A percentile compares a stretch with the other conserved stretches of the same genome.
Conservation (phyloP, 208 protist genomes). For the Lotmaria passim region DNA sequence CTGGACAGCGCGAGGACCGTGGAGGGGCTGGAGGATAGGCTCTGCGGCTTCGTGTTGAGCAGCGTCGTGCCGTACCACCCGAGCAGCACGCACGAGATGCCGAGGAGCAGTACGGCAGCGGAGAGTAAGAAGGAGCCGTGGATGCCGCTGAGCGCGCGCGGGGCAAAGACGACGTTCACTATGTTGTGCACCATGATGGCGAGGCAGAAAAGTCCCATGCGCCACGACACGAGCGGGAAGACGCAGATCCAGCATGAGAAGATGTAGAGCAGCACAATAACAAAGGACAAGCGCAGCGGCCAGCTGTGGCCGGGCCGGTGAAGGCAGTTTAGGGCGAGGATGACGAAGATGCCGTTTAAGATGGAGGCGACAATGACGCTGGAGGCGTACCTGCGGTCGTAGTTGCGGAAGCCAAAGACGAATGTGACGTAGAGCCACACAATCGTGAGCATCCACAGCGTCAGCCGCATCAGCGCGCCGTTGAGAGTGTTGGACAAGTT, state of each 20-base stretch:
- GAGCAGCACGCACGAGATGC: conserved; percentile 57
- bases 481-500: conserved; percentile 48
- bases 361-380: conserved; percentile 46
- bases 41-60: conserved; percentile 40
- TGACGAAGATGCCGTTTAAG: conserved; percentile 41
- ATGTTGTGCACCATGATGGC: conserved; percentile 69
- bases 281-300: conserved; percentile 48
- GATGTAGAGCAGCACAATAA: conserved; percentile 52
- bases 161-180: conserved; percentile 50
- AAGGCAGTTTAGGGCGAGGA: conserved; percentile 50
- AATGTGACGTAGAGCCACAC: conserved; percentile 68
- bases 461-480: conserved; percentile 45
- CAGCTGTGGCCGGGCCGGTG: conserved; percentile 32
- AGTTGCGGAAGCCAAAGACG: conserved; percentile 55
- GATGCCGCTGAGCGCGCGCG: conserved; percentile 48
- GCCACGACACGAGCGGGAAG: conserved; percentile 57
- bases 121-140: conserved; percentile 52
- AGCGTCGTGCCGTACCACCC: conserved; percentile 69
- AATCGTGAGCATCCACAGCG: conserved; percentile 59
- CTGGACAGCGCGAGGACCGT: conserved; percentile 6
- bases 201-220: conserved; percentile 68
- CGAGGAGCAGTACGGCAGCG: conserved; percentile 44
- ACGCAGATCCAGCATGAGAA: conserved; percentile 52
- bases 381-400: conserved; percentile 36
- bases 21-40: conserved; percentile 33